Base-by-base conservation (phyloP, 345 rosid species). In the Linum lewisii region DNA sequence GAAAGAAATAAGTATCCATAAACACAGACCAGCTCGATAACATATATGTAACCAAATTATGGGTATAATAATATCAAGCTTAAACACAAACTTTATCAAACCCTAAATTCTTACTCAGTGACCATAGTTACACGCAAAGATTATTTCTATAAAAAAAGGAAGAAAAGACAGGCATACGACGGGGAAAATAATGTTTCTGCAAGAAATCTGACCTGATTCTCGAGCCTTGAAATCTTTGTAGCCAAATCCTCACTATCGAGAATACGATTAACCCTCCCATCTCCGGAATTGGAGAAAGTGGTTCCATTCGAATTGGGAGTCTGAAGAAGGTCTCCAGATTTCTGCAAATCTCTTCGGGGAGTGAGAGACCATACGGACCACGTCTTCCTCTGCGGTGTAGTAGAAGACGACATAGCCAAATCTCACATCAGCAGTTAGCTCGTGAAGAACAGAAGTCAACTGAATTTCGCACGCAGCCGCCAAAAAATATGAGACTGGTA, bases 361-460 rank as follows among this genome's bases (percentile, higher is more conserved):
- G 83, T 60, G 18, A 75, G 73, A 61, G 93, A 77, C 95, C 88
- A 88, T 21, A 84, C 81, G 45, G 83, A 68, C 88, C 87, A 86
- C 58, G 62, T 78, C 63, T 81, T 84, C 75, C 49, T 81, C 79
- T 86, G 81, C 61, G 96, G 96, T 29, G 34, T 29, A 70, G 95
- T 84, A 72, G 83, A 42, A 42, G 47, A 42, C 47, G 47, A 78
- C 98, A 88, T 88, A 76, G 72, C 34, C 25, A 36, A 36, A 62
- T 60, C 61, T 32, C 55, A 63, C 32, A 10, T 42, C 47, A 11
- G 18, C 47, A 42, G 47, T 42, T 42, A 5, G 47, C 18, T 42
- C 18, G 16, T 42, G 15, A 42, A 16, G 47, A 42, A 42, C 47
- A 7, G 47, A 42, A 11, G 47, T 42, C 47, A 42, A 42, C 47